Conservation (phyloP, 2,329 filamentous ascomycete species). For the Aschersonia sp. region DNA sequence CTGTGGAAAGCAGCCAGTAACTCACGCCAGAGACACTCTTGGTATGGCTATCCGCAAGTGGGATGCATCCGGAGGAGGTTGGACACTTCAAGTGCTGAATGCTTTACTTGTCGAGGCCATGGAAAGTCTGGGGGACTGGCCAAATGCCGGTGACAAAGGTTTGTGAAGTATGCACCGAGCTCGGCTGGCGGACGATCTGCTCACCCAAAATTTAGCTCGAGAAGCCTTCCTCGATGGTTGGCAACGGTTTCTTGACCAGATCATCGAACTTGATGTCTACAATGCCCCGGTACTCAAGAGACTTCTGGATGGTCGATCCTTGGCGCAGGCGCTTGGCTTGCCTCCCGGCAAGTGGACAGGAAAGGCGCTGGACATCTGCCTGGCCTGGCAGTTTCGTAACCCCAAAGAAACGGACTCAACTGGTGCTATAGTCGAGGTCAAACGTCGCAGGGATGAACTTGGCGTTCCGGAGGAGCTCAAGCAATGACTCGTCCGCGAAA, state of each 20-base stretch:
- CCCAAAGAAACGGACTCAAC: slow-evolving; percentile 46
- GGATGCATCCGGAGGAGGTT: slow-evolving; percentile 48
- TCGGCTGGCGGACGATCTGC: neutral
- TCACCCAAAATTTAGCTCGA: slow-evolving; percentile 19
- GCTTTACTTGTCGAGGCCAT: slow-evolving; percentile 51
- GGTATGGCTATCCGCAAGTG: slow-evolving; percentile 64
- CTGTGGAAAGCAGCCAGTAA: slow-evolving; percentile 26
- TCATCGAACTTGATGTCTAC: slow-evolving; percentile 38
- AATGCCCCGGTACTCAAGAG: slow-evolving; percentile 44
- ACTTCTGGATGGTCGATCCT: slow-evolving; percentile 60
- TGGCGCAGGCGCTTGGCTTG: slow-evolving; percentile 53
- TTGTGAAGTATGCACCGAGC: neutral
- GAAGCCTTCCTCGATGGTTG: slow-evolving; percentile 32
- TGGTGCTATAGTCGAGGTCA: slow-evolving; percentile 46
- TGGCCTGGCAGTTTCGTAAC: slow-evolving; percentile 81
- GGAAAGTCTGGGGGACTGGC: slow-evolving; percentile 20
- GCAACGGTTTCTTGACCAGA: slow-evolving; percentile 40
- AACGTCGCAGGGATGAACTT: slow-evolving; percentile 34
- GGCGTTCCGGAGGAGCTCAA: slow-evolving; percentile 14
- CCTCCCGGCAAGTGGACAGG: slow-evolving; percentile 77
- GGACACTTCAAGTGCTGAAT: slow-evolving; percentile 58
- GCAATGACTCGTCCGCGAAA: too few species aligned
- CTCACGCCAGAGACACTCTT: slow-evolving; percentile 44
- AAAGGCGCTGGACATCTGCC: slow-evolving; percentile 61
- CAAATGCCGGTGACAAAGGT: slow-evolving; percentile 17